Evolutionary conservation across 768 basidiomycete species (phyloP).

Genomic region (Mycena venus): DNA sequence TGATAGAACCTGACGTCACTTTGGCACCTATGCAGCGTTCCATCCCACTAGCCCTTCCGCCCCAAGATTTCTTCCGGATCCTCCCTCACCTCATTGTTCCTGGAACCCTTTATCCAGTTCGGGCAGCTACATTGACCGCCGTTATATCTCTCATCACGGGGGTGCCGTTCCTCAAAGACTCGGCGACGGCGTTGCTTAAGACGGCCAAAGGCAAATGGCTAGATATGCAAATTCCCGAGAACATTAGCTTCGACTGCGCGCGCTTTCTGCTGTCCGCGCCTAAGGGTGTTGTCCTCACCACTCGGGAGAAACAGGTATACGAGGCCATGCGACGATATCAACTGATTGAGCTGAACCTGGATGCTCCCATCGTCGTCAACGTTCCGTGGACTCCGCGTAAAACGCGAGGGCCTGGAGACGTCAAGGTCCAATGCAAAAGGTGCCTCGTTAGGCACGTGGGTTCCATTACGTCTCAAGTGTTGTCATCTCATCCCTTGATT

Average conservation of each 20-base stretch:
- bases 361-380: slow-evolving; percentile 30
- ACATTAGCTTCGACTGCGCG: slow-evolving; percentile 45
- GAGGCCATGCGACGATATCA: slow-evolving; percentile 42
- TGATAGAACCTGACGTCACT: slow-evolving; percentile 37
- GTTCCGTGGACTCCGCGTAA: slow-evolving; percentile 43
- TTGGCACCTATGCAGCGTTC: slow-evolving; percentile 39
- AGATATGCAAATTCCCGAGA: slow-evolving; percentile 41
- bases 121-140: slow-evolving; percentile 42
- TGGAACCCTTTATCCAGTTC: slow-evolving; percentile 41
- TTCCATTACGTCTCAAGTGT: too few species aligned
- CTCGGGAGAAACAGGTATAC: slow-evolving; percentile 33
- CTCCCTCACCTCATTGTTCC: slow-evolving; percentile 45
- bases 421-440: slow-evolving; percentile 35
- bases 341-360: slow-evolving; percentile 43
- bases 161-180: slow-evolving; percentile 41
- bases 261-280: slow-evolving; percentile 37
- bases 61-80: slow-evolving; percentile 39
- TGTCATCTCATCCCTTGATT: too few species aligned
- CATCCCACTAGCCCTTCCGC: slow-evolving; percentile 37
- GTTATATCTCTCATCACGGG: slow-evolving; percentile 38
- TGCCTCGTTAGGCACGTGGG: slow-evolving; percentile 33
- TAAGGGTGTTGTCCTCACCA: slow-evolving; percentile 34
- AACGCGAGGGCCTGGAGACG: slow-evolving; percentile 40
- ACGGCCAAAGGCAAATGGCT: slow-evolving; percentile 41
- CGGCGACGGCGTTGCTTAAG: slow-evolving; percentile 34